Evolutionary conservation across 2,329 filamentous ascomycete genomes (phyloP), one percentile per base, ranked within the genome.

Genomic region (Exophiala xenobiotica): DNA sequence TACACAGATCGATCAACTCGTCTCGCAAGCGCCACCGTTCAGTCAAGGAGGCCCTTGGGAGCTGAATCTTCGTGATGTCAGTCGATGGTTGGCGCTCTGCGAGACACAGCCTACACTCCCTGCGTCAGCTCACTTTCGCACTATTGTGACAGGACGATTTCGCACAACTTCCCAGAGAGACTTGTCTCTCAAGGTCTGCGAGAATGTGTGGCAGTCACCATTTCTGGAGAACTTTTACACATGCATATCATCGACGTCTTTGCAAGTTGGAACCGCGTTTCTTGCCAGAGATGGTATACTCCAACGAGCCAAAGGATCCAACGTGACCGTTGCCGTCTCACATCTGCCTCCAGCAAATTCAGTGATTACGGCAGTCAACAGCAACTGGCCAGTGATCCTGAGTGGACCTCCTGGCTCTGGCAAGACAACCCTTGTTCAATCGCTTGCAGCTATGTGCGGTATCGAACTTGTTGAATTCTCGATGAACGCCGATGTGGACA

Each of bases 401-500:
- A 90, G 91, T 43, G 91, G 95, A 0, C 75, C 88, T 1, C 87
- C 92, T 0, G 92, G 91, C 0, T 86, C 83, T 58, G 93, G 93
- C 22, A 99, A 99, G 70, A 92, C 89, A 1, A 80, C 82, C 4
- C 76, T 96, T 4, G 74, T 99, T 11, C 80, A 86, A 53, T 85
- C 92, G 57, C 77, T 96, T 22, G 91, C 93, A n/a, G 85, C 87
- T 9, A 72, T 87, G 19, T 82, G 82, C 35, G 93, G 93, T 19
- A 86, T 86, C 49, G 77, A 83, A 1, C 74, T 97, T 3, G 80
- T 91, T 24, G 87, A 90, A 12, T 88, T 97, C 62, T 85, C 91
- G 0, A 83, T 99, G 71, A 99, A 96, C 65, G 86, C 91, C 5
- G 95, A 99, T 63, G 88, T 96, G 38, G 93, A 99, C 68, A 91